These are phyloP conservation scores for Pleurotus eryngii DNA, from an alignment of 768 basidiomycete genomes.

Conservation along the genomic window DNA sequence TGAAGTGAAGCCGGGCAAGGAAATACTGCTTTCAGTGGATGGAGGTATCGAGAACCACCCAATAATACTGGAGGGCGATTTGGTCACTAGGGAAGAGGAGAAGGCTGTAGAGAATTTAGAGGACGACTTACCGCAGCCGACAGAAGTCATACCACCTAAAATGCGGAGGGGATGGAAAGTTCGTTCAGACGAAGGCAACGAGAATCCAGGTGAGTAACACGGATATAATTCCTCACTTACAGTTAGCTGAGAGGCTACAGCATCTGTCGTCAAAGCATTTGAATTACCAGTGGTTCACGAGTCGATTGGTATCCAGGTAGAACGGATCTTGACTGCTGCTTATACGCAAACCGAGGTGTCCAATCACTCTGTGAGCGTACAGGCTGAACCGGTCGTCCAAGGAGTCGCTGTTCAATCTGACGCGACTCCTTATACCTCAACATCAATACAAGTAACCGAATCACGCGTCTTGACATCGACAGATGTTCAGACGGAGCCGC, in stretches of 20 bases:
- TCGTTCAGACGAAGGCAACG: constrained; percentile 42
- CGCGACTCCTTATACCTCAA: constrained; percentile 7
- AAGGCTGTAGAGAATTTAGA: constrained; percentile 36
- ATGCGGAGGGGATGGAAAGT: constrained; percentile 61
- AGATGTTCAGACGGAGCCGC: constrained; percentile 19
- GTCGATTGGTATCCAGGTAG: constrained; percentile 45
- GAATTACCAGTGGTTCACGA: constrained; percentile 18
- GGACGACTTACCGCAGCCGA: constrained; percentile 25
- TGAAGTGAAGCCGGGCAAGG: constrained; percentile 68
- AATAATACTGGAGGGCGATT: constrained; percentile 56
- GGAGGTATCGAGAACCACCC: constrained; percentile 53
- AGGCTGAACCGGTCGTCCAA: constrained; percentile 13
- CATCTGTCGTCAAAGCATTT: constrained; percentile 5
- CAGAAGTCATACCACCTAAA: constrained; percentile 54
- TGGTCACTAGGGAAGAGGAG: constrained; percentile 38
- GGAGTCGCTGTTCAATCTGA: constrained; percentile 20
- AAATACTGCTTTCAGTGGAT: constrained; percentile 62
- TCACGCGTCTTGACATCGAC: constrained; percentile 13
- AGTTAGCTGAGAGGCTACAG: constrained; percentile 5
- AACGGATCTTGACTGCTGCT: constrained; percentile 30
- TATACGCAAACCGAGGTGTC: constrained; percentile 31
- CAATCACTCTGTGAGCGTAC: constrained; percentile 17
- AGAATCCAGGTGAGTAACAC: constrained; percentile 32
- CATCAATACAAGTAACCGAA: constrained; percentile 15
- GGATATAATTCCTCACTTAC: background rate